These are phyloP conservation scores for Boletus pseudo-olivaceus DNA, from an alignment of 768 basidiomycete species.

Conservation along the genomic window DNA sequence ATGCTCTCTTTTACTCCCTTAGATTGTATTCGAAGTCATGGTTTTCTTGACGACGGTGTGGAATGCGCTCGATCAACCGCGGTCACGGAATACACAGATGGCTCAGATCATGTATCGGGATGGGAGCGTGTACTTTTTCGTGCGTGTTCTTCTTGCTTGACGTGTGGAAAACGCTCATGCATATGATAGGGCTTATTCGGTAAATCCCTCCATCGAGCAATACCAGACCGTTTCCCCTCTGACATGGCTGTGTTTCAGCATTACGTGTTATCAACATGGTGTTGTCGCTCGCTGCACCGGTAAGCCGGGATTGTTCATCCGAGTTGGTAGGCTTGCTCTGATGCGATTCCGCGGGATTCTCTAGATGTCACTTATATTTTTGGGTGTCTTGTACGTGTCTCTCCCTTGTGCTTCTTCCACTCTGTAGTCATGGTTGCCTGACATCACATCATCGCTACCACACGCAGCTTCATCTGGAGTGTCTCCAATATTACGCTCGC, in stretches of 20 bases:
- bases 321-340: not conserved
- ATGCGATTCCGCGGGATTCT: not conserved
- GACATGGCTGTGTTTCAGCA: slow-evolving; percentile 3
- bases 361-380: slow-evolving; percentile 17
- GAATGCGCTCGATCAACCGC: slow-evolving; percentile 30
- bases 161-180: not conserved
- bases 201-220: slow-evolving; percentile 1
- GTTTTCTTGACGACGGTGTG: slow-evolving; percentile 28
- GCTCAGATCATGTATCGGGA: slow-evolving; percentile 28
- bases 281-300: slow-evolving; percentile 20
- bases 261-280: slow-evolving; percentile 23
- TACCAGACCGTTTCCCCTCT: not conserved
- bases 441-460: not conserved
- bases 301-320: slow-evolving; percentile 5
- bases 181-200: slow-evolving; percentile 23
- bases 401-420: not conserved
- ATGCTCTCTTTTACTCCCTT: not conserved
- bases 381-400: slow-evolving; percentile 22
- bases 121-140: slow-evolving; percentile 27
- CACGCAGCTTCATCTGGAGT: slow-evolving; percentile 36
- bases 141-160: slow-evolving; percentile 5
- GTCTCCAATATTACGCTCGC: slow-evolving; percentile 31
- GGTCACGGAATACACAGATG: slow-evolving; percentile 13
- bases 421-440: not conserved
- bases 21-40: slow-evolving; percentile 32